Base-by-base conservation (phyloP, 2,329 filamentous ascomycete genomes). In the Lasiodiplodia sp. region DNA sequence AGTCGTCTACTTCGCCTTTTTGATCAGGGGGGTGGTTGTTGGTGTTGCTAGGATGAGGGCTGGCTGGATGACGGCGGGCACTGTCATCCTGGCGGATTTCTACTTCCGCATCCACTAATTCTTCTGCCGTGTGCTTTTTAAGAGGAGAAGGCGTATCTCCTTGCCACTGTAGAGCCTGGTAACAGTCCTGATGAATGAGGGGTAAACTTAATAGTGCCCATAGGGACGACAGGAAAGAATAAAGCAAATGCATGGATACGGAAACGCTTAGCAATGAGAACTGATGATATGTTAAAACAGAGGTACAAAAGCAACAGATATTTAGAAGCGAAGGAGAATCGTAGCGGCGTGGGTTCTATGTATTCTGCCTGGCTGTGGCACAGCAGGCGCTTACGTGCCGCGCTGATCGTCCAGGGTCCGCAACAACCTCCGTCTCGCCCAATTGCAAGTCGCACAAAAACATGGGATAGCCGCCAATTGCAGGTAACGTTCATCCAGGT, bases 351-450 rank as follows among this genome's bases (percentile, higher is more conserved):
- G 5, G 11, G 7, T 55, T 55, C 14, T 28, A 55, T 16, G 14
- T 28, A 44, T 5, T 44, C 14, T 37, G 16, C 28, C 21, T 18
- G 31, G 7, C 14, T 8, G 53, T 7, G n/a, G 53, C 16, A 23
- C 28, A 60, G 56, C 37, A 7, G 56, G 56, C 37, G 56, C 34
- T 28, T 60, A 14, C 56, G 56, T 25, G 37, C 37, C 37, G 56
- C 56, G 18, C 37, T 40, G 56, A 60, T 44, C 37, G 21, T 18
- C 21, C 7, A 21, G 34, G 12, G 16, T 12, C 21, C 49, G n/a
- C 6, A 12, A 28, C 23, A n/a, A n/a, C 40, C 40, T 47, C 18
- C 18, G 40, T 47, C 40, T 47, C 7, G 40, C 21, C 40, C 40
- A n/a, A n/a, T 47, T 47, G 18, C 18, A 47, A 47, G 6, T 10